These are phyloP conservation scores for Tulasnella sp. DNA, from an alignment of 768 basidiomycete genomes.

Conservation along the genomic window DNA sequence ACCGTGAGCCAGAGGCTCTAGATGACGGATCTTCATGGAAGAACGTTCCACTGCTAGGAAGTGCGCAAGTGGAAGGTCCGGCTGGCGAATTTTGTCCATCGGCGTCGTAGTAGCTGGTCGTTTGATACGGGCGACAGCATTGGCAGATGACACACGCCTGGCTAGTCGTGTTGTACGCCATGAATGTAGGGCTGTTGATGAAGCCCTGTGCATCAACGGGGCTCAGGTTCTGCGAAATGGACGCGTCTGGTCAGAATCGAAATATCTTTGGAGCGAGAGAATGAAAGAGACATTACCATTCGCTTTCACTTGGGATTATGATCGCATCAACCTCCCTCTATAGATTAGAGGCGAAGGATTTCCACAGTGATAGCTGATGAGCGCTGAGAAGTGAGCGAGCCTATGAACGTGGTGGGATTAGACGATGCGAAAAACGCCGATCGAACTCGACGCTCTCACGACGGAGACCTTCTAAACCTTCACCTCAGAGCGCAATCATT, in stretches of 20 bases:
- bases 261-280: not conserved
- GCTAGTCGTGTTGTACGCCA: conserved; percentile 16
- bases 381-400: conserved; percentile 4
- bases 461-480: not conserved
- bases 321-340: conserved; percentile 3
- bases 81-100: not conserved
- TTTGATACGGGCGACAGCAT: not conserved
- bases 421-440: conserved; percentile 14
- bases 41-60: not conserved
- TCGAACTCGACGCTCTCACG: conserved; percentile 7
- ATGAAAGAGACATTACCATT: not conserved
- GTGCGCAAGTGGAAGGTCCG: conserved; percentile 2
- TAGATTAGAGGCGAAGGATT: not conserved
- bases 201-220: conserved; percentile 21
- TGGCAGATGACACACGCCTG: conserved; percentile 10
- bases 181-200: conserved; percentile 19
- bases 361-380: not conserved
- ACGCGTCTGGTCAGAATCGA: conserved; percentile 2
- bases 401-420: conserved; percentile 15
- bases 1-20: not conserved
- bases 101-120: not conserved
- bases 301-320: conserved; percentile 2
- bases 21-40: conserved; percentile 11
- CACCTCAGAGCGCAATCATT: not conserved
- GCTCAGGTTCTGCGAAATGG: conserved; percentile 9